Evolutionary conservation across 164 flowering plant genomes (phyloP), one percentile per base, ranked within the genome.

Genomic region (Taxillus chinensis): DNA sequence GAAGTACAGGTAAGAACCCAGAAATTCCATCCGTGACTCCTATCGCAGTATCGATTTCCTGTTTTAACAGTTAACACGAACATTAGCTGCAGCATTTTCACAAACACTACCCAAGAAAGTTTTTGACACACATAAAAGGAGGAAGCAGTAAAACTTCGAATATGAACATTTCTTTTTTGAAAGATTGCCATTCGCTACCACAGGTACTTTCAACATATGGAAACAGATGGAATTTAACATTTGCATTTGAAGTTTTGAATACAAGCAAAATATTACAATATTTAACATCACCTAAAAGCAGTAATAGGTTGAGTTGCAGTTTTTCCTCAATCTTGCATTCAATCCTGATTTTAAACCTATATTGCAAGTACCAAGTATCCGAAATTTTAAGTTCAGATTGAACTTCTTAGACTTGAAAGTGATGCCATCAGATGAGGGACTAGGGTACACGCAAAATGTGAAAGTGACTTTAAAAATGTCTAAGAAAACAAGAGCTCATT

Each of bases 1-100:
- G 82, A 62, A 86, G 79, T 16, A 84, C 68, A 7, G 96, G 95
- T 57, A 75, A 16, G 70, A 76, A 87, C 13, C 56, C 76, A 16
- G 89, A 62, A 60, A 75, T 75, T 63, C 73, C 82, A 64, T 79
- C 81, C 51, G 82, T 38, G 52, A 67, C 77, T 59, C 64, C 39
- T 16, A 10, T 60, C 27, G 70, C 78, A 56, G 45, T 49, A 68
- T 82, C 89, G 62, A 62, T 48, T 38, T 80, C 90, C 97, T 89
- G 63, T 54, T 49, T 27, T 11, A 73, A 55, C 62, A 16, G 12
- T 45, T 50, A 64, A 67, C 41, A 11, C 49, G 14, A 64, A 52
- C 55, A 38, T 68, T 43, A 63, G 56, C 59, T 45, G 46, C 48
- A 9, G 14, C 2, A 46, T 8, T 45, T 59, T 45, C 62, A 9